Percentiles rank a stretch among this genome's conserved stretches.
Evolutionary conservation across 805 yeast species (phyloP).

Genomic region (Sungouiella blattae): DNA sequence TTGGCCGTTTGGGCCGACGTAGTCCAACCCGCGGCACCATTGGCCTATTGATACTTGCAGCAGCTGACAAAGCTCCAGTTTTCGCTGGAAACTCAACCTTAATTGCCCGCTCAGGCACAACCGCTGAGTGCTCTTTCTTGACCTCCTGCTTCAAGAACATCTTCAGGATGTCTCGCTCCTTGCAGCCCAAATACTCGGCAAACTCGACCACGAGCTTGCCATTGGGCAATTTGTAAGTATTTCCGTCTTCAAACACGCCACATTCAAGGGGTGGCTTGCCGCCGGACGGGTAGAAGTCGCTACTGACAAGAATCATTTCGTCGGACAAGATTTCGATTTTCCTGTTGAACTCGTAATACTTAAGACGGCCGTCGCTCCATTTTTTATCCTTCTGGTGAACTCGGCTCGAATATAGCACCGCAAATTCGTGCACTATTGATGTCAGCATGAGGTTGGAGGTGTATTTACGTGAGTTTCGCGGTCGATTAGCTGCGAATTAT

Average conservation of each 20-base stretch:
- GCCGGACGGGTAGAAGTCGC: conserved; percentile 30
- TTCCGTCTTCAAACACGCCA: conserved; percentile 18
- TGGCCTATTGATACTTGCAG: background rate
- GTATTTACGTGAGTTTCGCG: background rate
- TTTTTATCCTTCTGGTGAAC: conserved; percentile 43
- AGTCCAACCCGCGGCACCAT: conserved; percentile 1
- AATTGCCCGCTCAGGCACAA: background rate
- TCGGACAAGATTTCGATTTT: conserved; percentile 43
- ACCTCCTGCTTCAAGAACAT: conserved; percentile 8
- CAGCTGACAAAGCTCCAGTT: background rate
- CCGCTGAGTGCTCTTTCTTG: conserved; percentile 1
- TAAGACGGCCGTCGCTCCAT: conserved; percentile 52
- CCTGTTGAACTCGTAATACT: conserved; percentile 45
- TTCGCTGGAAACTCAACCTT: background rate
- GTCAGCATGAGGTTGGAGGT: background rate
- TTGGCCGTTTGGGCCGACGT: background rate
- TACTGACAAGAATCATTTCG: conserved; percentile 27
- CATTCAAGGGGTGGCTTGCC: conserved; percentile 15
- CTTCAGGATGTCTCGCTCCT: conserved; percentile 36
- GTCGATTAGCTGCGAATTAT: too few species aligned
- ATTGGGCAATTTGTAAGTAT: conserved; percentile 24
- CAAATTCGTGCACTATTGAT: conserved; percentile 45
- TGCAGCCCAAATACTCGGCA: conserved; percentile 25
- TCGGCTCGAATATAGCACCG: conserved; percentile 45
- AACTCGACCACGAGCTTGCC: conserved; percentile 28